Evolutionary conservation across 1,139 yeast species (phyloP), one percentile per base, ranked within the genome.

Genomic region (Pichia sp.): DNA sequence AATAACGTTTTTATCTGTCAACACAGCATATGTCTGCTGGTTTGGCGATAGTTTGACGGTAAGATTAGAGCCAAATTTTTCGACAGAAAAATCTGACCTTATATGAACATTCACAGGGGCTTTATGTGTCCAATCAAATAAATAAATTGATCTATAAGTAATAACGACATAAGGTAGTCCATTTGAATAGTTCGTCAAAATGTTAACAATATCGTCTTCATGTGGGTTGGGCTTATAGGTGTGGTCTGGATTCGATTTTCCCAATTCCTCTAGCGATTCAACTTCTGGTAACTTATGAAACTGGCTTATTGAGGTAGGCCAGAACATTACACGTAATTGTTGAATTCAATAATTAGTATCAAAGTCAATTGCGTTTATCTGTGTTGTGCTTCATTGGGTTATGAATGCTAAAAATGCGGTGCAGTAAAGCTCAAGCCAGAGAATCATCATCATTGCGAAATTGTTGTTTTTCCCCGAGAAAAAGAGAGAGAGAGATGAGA

Each of bases 21-120:
- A 64, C 1, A 74, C 58, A 5, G 70, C 69, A 49, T 71, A 54
- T 8, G 67, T 57, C 50, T 67, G 60, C 7, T 67, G 67, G 54
- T 63, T 59, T 31, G 65, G 64, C 16, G 69, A 65, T 44, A 63
- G 49, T 36, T 59, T 60, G 13, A 75, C 56, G 6, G 61, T 55
- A 34, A 55, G 51, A 58, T 76, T 76, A 8, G 54, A 52, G 2
- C 81, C 81, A 63, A 68, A 74, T 30, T 67, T 70, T 30, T 64
- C 65, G 13, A 75, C 51, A 2, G 79, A 75, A 34, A 67, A 68
- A 19, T 58, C 59, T 0, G 77, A 70, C 51, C 80, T 63, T 19
- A 71, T 69, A 61, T 76, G 78, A 4, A 71, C 68, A 11, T 75
- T 73, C 5, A 75, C 64, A 4, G 74, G 65, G 1, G 76, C 71